Evolutionary conservation across 1,139 yeast genomes (phyloP), one percentile per base, ranked within the genome.

Genomic region (Candida anutae): DNA sequence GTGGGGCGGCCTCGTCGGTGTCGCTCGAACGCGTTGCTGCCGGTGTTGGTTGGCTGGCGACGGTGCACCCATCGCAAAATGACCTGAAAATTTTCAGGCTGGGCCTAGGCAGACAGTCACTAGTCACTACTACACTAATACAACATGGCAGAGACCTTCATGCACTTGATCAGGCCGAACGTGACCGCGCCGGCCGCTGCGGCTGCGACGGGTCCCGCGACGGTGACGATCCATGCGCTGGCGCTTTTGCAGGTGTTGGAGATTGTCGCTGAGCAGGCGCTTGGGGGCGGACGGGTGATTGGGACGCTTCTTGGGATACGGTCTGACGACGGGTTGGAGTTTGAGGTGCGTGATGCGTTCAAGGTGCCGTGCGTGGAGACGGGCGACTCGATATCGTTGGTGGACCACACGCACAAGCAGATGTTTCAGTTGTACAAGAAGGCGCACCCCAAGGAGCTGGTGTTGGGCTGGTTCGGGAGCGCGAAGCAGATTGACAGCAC

Each of bases 391-490:
- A 73, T 81, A 38, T 73, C 78, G 40, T 77, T 84, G 41, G 90
- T 80, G 46, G 84, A 78, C 46, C 76, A 74, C 35, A 78, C 76
- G 46, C 83, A 81, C 62, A 77, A 77, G 50, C 58, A 75, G 22
- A 71, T 82, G 57, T 81, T 67, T 55, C 79, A 76, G 44, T 63
- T 85, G 48, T 77, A 82, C 57, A 81, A 79, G 57, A 76, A 75
- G 48, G 78, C 93, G 21, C 81, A 78, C 53, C 90, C 93, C 32
- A 81, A 81, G 50, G 84, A 79, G 43, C 67, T 70, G 28, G 82
- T 85, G 31, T 69, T 85, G 33, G 95, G 95, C 32, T 85, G 95
- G 95, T 84, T 82, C 54, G 82, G 93, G 29, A 77, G 88, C 20
- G 60, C 74, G 23, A 45, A 40, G 26, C 69, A 67, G 39, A 71